Percentiles rank a stretch among this genome's conserved stretches.
These are phyloP conservation scores for Colletotrichum shisoi DNA, from an alignment of 2,329 filamentous ascomycete species.

Conservation along the genomic window DNA sequence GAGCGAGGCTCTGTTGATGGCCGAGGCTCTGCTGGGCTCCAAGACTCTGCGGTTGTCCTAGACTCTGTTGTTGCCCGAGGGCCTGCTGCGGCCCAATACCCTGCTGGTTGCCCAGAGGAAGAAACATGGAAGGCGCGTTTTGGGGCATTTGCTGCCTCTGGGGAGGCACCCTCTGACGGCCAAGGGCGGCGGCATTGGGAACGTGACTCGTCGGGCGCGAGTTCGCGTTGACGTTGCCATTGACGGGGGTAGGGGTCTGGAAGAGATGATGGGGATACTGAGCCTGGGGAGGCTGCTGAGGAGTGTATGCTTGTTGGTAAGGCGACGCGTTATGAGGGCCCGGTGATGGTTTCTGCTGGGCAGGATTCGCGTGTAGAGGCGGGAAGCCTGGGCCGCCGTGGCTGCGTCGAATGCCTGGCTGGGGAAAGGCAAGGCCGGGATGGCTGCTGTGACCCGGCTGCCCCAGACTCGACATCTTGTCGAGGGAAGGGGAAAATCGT, in stretches of 20 bases:
- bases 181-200: constrained; percentile 57
- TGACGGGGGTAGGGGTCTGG: constrained; percentile 56
- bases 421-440: constrained; percentile 62
- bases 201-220: constrained; percentile 57
- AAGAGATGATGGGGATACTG: constrained; percentile 64
- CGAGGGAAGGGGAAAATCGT: constrained; percentile 28
- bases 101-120: constrained; percentile 42
- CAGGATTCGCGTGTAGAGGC: constrained; percentile 58
- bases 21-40: constrained; percentile 35
- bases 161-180: constrained; percentile 55
- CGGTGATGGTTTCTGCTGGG: constrained; percentile 62
- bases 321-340: constrained; percentile 63
- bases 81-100: constrained; percentile 35
- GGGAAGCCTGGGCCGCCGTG: constrained; percentile 49
- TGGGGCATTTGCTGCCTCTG: constrained; percentile 57
- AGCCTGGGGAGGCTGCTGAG: constrained; percentile 59
- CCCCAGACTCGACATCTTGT: constrained; percentile 58
- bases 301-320: constrained; percentile 64
- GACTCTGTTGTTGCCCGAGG: constrained; percentile 35
- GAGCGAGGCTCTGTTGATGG: constrained; percentile 33
- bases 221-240: constrained; percentile 59
- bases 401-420: constrained; percentile 59
- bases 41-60: constrained; percentile 36
- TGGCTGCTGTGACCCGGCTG: constrained; percentile 61
- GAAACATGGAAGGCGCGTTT: constrained; percentile 51